Base-by-base conservation (phyloP, 345 rosid species). In the Eucalyptus pauciflora region DNA sequence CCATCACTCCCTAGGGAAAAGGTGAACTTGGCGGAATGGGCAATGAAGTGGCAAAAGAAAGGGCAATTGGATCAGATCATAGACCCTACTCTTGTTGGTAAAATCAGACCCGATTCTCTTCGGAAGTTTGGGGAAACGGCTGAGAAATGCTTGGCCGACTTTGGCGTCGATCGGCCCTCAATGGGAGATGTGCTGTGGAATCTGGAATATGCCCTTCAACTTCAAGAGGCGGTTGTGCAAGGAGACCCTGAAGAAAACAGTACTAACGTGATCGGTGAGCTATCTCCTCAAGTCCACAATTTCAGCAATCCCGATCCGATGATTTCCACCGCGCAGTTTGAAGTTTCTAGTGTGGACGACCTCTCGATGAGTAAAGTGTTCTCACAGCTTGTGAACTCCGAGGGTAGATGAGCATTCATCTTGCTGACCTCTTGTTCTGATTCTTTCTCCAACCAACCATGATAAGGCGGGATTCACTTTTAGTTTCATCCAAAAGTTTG, bases 21-120 rank as follows among this genome's bases (percentile, higher is more conserved):
- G 97, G 99, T 97, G 90, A 97, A 97, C 91, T 93, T 97, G 71
- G 98, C 99, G 7, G 99, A 96, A 88, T 96, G 99, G 99, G 98
- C 96, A 58, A 96, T 97, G 97, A 94, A 94, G 89, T 96, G 98
- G 98, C 97, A 96, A 91, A 95, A 94, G 93, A 96, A 88, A 89
- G 97, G 98, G 89, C 95, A 96, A 90, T 91, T 96, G 91, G 97
- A 95, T n/a, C 95, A 96, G 86, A 92, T 97, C 88, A 96, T 96
- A 22, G 98, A 97, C 89, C 88, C 93, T 37, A 89, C 93, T 1
- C 94, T 96, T n/a, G 94, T 31, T 1, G 97, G 96, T 29, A 94
- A 95, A 87, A 92, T 97, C 50, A 90, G 89, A 81, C 93, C 96
- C 0, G 96, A 96, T 92, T 97, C 99, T 18, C 97, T 97, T 4